Evolutionary conservation across 2,329 filamentous ascomycete genomes (phyloP).

Genomic region (Chaetomiaceae sp.): DNA sequence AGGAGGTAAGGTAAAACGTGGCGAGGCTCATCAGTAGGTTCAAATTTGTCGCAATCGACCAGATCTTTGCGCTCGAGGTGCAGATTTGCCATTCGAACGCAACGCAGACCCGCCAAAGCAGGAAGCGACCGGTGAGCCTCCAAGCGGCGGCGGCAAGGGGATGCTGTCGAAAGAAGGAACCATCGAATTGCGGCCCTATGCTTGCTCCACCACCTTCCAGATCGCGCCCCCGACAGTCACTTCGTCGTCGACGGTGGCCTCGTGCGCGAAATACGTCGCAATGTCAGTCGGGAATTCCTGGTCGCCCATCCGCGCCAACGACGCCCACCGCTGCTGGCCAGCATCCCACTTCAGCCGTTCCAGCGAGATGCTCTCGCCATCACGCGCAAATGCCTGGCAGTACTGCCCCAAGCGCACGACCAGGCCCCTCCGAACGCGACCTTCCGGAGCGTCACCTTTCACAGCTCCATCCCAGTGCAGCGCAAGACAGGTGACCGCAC

Average conservation of each 20-base stretch:
- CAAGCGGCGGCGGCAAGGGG: too few relatives aligned
- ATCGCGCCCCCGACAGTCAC: conserved; percentile 3
- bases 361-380: conserved; percentile 5
- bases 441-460: background rate
- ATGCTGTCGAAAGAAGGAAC: background rate
- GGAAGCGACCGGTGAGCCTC: too few relatives aligned
- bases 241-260: conserved; percentile 8
- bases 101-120: too few relatives aligned
- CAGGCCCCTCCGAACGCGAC: conserved; percentile 9
- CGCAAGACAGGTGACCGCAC: conserved; percentile 32
- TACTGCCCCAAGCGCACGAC: conserved; percentile 16
- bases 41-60: too few relatives aligned
- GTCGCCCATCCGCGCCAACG: conserved; percentile 4
- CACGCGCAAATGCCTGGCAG: conserved; percentile 14
- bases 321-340: conserved; percentile 4
- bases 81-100: too few relatives aligned
- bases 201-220: conserved; percentile 23
- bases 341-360: conserved; percentile 13
- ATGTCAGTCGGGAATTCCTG: conserved; percentile 9
- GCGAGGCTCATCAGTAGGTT: too few relatives aligned
- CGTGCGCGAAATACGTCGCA: conserved; percentile 7
- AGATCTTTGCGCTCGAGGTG: too few relatives aligned
- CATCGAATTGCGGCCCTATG: too few relatives aligned
- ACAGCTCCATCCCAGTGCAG: conserved; percentile 31
- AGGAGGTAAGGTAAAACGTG: too few relatives aligned